phyloP scores from a whole-genome alignment of 2,329 filamentous ascomycete species.

The Stagonosporopsis rhizophila region DNA sequence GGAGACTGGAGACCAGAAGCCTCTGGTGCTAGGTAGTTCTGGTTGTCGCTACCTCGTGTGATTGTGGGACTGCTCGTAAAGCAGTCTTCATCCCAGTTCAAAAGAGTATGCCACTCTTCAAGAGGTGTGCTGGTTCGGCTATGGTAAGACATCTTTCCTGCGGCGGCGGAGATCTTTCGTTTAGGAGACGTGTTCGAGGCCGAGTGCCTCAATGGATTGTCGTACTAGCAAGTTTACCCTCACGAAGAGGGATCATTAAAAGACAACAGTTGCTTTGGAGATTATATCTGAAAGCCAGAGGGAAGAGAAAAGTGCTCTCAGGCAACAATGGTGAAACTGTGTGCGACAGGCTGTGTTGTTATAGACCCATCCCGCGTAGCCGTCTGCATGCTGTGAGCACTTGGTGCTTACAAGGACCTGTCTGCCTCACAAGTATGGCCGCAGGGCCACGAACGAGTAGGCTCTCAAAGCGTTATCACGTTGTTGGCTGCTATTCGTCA shows the following conservation, averaged over 20 bases:
- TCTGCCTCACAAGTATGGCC: constrained; percentile 17
- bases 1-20: constrained; percentile 4
- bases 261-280: neutral
- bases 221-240: neutral
- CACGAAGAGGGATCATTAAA: constrained; percentile 15
- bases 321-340: constrained; percentile 1
- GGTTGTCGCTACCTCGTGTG: neutral
- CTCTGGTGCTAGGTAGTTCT: constrained; percentile 3
- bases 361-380: constrained; percentile 5
- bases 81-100: constrained; percentile 41
- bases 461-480: constrained; percentile 15
- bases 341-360: constrained; percentile 13
- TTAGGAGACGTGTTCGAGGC: too few species aligned
- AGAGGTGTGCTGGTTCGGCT: constrained; percentile 24
- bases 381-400: constrained; percentile 8
- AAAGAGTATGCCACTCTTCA: constrained; percentile 40
- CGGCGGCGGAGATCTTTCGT: neutral
- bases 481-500: constrained; percentile 16
- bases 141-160: constrained; percentile 24
- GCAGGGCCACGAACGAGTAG: constrained; percentile 17
- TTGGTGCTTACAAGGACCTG: constrained; percentile 14
- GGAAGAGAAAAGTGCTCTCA: neutral
- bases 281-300: neutral
- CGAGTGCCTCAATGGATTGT: neutral
- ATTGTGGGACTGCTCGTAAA: constrained; percentile 24